Evolutionary conservation across 371 early-diverging fungal species (phyloP), one percentile per base, ranked within the genome.

Genomic region (Smittium mucronatum): DNA sequence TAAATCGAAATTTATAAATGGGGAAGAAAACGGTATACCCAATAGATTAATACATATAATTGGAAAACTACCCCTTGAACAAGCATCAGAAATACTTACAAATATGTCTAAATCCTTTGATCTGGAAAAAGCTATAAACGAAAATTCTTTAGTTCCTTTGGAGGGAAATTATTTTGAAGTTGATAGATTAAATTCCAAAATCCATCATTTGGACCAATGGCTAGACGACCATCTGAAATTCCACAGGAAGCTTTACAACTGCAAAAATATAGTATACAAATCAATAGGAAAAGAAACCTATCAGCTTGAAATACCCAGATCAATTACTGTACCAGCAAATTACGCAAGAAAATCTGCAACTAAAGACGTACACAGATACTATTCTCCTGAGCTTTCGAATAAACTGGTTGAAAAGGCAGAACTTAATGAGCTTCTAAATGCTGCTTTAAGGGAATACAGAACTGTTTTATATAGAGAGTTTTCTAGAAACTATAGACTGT

Each of bases 271-370:
- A 34, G 74, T 74, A 1, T 99, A 90, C 82, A 90, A 88, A 73
- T 87, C 95, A 80, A 75, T 96, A 64, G 95, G 95, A 31, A 99
- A 98, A 76, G 99, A 99, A 74, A 84, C 92, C 11, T 95, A 91
- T 78, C 95, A 94, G 80, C 75, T 99, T 21, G 98, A 99, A 75
- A 84, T 93, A 1, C 91, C 97, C 0, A 81, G 83, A 59, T 83
- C 77, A 57, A 80, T 90, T 57, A 82, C 86, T 30, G 91, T 93
- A 15, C 97, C 98, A 0, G 70, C 70, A 36, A 67, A 86, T 67
- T 99, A 93, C 89, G 79, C 84, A 31, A 81, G 88, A 63, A 76
- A 92, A 69, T 91, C 92, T 1, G 82, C 84, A 17, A 97, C 97
- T 1, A 83, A 84, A 76, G 82, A 83, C 36, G 85, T 90, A 1